phyloP scores from a whole-genome alignment of 331 rosid species.

The Telfairia occidentalis region DNA sequence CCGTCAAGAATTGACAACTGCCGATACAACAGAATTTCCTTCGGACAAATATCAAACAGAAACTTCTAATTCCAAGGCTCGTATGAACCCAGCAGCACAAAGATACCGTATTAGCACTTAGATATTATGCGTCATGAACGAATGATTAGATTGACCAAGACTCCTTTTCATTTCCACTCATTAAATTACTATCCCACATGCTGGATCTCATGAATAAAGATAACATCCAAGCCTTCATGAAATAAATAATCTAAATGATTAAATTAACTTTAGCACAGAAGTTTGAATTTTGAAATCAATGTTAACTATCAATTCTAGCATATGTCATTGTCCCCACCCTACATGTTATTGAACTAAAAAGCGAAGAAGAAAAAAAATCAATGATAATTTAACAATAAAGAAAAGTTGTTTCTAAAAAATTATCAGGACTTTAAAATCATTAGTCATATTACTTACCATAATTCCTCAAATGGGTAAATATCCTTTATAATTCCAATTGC shows the following conservation, averaged over 20 bases:
- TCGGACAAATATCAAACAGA: not conserved
- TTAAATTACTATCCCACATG: not conserved
- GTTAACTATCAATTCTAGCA: too few relatives aligned
- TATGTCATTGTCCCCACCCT: too few relatives aligned
- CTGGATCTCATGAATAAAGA: not conserved
- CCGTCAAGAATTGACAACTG: not conserved
- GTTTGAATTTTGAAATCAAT: not conserved
- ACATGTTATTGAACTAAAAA: too few relatives aligned
- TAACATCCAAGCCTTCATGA: not conserved
- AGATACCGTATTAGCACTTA: not conserved
- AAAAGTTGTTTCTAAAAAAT: not conserved
- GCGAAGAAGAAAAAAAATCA: too few relatives aligned
- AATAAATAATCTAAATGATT: not conserved
- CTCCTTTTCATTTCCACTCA: not conserved
- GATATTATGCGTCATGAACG: not conserved
- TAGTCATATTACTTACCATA: not conserved
- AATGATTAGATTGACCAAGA: not conserved
- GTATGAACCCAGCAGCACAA: not conserved
- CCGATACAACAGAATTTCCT: not conserved
- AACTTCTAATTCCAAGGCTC: not conserved
- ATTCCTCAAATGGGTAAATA: not conserved
- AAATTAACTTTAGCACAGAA: not conserved
- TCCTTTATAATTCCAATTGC: not conserved
- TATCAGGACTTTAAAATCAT: not conserved
- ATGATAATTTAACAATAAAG: not conserved